These are phyloP conservation scores for Fraxinus baroniana DNA, from an alignment of 305 asterid species.

Conservation along the genomic window DNA sequence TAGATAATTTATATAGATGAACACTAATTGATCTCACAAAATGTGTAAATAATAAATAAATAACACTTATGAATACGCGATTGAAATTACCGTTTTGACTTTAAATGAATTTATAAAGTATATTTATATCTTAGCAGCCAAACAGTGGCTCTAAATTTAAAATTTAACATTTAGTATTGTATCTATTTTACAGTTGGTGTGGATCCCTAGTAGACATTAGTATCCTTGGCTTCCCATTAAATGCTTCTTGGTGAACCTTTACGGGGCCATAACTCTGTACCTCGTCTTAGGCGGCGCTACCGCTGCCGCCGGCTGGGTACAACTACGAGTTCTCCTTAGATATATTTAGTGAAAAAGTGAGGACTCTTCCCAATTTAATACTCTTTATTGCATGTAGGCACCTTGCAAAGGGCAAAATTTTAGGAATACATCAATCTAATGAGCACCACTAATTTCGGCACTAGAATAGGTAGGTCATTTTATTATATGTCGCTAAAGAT, in stretches of 20 bases:
- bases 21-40: not conserved
- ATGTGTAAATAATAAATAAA: not conserved
- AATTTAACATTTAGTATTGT: not conserved
- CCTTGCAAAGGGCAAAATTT: not conserved
- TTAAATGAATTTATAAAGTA: not conserved
- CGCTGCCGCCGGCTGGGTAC: not conserved
- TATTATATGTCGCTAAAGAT: not conserved
- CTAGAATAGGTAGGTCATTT: not conserved
- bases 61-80: too few species aligned
- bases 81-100: not conserved
- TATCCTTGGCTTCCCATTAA: not conserved
- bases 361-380: not conserved
- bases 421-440: not conserved
- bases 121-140: not conserved
- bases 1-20: not conserved
- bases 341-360: not conserved
- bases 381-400: slow-evolving; percentile 2
- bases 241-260: not conserved
- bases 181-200: not conserved
- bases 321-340: not conserved
- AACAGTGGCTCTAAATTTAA: not conserved
- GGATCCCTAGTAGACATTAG: not conserved
- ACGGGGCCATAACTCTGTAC: not conserved
- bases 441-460: not conserved
- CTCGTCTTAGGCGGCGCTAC: not conserved